Base-by-base conservation (phyloP, 2,329 filamentous ascomycete genomes). In the Blastomyces gilchristii region DNA sequence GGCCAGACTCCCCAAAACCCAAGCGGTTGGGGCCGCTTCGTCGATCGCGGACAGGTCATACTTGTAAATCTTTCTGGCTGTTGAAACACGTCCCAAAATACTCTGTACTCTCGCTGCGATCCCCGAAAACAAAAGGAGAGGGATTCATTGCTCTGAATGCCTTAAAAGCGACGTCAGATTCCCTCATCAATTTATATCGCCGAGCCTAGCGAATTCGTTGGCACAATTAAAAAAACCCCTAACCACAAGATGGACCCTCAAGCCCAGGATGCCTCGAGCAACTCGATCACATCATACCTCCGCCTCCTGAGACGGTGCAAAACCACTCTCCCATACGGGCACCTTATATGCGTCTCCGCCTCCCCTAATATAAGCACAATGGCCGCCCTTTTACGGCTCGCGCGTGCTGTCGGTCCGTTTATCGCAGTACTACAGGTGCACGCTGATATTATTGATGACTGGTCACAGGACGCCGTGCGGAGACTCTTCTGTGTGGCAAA, bases 361-460 rank as follows among this genome's bases (percentile, higher is more conserved):
- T 85, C 83, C 28, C 82, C 83, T 63, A 82, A 83, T 66, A 81
- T 86, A 65, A 80, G 79, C 58, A 84, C 79, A 58, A 82, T 83
- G 12, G 77, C 79, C 60, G 77, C 82, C 67, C 78, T 86, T 22
- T 71, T 86, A 22, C 75, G 77, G 53, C 74, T 86, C 11, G 83
- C 83, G 39, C 80, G 83, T 65, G 79, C 84, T 45, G 77, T 85
- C 18, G 84, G 84, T 64, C 83, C 85, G 67, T 79, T 81, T 65
- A 85, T 86, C 63, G 84, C 82, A 67, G 72, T 86, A 37, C 76
- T 86, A 62, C 84, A 85, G 72, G 82, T 85, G 4, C 83, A 85
- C 69, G 83, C 82, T 62, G 84, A 86, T 72, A 84, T 84, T 61
- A 81, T 86, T 67, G 79, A 81, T 65, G 84, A 86, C 72, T 86